These are phyloP conservation scores for Phytophthora palmivora DNA, from an alignment of 352 stramenopile genomes.

Conservation along the genomic window DNA sequence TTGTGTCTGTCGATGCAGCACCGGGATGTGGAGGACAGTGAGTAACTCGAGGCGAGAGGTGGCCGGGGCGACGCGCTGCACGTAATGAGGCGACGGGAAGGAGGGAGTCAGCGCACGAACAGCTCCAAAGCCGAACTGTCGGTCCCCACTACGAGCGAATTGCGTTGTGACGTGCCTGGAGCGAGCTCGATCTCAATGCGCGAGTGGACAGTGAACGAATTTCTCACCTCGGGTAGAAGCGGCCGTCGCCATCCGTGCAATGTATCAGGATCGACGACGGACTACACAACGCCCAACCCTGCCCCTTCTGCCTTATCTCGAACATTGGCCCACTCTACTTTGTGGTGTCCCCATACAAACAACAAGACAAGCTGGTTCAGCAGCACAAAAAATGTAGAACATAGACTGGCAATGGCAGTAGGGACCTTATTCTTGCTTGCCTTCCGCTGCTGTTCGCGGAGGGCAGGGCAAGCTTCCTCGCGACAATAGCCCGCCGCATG, in stretches of 20 bases:
- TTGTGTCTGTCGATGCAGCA: slow-evolving; percentile 14
- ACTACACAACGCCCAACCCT: slow-evolving; percentile 39
- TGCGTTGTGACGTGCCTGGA: slow-evolving; percentile 41
- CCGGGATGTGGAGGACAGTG: neutral
- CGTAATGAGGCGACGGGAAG: slow-evolving; percentile 8
- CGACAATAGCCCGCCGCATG: neutral
- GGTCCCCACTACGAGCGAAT: slow-evolving; percentile 37
- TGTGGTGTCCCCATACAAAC: slow-evolving; percentile 29
- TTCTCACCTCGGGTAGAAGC: slow-evolving; percentile 48
- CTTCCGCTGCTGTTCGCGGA: slow-evolving; percentile 16
- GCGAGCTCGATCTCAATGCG: slow-evolving; percentile 8
- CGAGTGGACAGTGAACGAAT: slow-evolving; percentile 41
- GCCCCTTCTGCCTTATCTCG: slow-evolving; percentile 40
- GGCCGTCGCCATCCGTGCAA: slow-evolving; percentile 36
- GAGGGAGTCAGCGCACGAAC: slow-evolving; percentile 1
- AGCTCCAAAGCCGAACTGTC: slow-evolving; percentile 21
- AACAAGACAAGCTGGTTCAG: slow-evolving; percentile 27
- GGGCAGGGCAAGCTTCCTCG: slow-evolving; percentile 22
- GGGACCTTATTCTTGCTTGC: slow-evolving; percentile 38
- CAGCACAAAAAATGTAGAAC: slow-evolving; percentile 16
- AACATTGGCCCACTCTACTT: slow-evolving; percentile 19
- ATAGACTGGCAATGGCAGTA: slow-evolving; percentile 12
- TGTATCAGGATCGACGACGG: slow-evolving; percentile 51
- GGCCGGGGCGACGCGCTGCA: slow-evolving; percentile 21
- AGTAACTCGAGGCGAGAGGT: slow-evolving; percentile 30